Conservation (phyloP, 768 basidiomycete species). For the Naganishia friedmannii region DNA sequence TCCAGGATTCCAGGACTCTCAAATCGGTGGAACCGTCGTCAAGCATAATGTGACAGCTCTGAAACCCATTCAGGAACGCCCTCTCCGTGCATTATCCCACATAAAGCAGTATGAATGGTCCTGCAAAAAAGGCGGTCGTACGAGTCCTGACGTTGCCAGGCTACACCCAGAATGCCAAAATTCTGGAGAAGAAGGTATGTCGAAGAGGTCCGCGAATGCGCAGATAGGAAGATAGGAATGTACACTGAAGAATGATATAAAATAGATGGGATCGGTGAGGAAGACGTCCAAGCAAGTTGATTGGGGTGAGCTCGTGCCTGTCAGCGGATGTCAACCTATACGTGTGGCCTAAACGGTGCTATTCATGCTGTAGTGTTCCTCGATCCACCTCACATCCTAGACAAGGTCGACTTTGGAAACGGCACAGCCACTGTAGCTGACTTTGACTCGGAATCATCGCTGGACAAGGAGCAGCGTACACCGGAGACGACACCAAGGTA, state of each 20-base stretch:
- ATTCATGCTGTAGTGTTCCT: constrained; percentile 32
- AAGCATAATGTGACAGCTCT: not conserved
- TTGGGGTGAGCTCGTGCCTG: constrained; percentile 6
- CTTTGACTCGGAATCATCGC: constrained; percentile 41
- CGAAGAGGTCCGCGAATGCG: not conserved
- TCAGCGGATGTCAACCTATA: not conserved
- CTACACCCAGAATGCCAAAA: constrained; percentile 49
- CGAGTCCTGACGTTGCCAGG: constrained; percentile 47
- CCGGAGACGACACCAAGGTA: constrained; percentile 45
- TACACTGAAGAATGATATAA: not conserved
- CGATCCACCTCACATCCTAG: constrained; percentile 49
- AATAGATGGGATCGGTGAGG: constrained; percentile 45
- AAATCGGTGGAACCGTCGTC: not conserved
- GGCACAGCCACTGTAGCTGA: constrained; percentile 40
- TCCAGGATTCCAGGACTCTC: not conserved
- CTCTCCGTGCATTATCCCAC: not conserved
- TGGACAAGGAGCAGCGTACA: constrained; percentile 43
- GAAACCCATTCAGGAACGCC: not conserved
- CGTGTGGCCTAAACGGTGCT: not conserved
- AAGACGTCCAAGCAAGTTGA: constrained; percentile 48
- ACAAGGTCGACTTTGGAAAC: constrained; percentile 49
- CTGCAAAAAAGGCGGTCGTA: constrained; percentile 19
- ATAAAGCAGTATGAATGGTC: not conserved
- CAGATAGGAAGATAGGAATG: not conserved
- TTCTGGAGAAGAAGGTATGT: constrained; percentile 44